Conservation (phyloP, 306 rosid species). For the Clitoria ternatea region DNA sequence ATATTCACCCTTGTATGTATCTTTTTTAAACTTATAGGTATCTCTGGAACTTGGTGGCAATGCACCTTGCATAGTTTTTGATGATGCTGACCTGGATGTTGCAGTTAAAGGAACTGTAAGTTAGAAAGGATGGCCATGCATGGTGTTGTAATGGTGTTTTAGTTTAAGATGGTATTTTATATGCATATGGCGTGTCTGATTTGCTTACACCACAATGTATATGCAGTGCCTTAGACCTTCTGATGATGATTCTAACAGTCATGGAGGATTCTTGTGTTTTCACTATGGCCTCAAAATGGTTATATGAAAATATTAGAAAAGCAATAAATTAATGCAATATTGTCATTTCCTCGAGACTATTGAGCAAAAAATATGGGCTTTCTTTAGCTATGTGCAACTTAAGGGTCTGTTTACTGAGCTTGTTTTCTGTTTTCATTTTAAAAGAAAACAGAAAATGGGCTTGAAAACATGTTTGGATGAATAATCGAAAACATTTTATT, state of each 20-base stretch:
- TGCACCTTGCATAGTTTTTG: constrained; percentile 95
- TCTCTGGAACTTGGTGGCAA: constrained; percentile 99
- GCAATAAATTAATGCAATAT: background rate
- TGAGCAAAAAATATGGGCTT: background rate
- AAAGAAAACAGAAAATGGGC: no score
- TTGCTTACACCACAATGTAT: background rate
- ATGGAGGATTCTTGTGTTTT: background rate
- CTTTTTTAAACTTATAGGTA: constrained; percentile 42
- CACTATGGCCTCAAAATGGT: background rate
- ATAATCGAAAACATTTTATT: no score
- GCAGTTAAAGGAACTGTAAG: constrained; percentile 97
- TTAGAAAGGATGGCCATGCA: constrained; percentile 20
- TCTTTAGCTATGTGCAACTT: background rate
- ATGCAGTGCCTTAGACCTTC: background rate
- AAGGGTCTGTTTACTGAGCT: no score
- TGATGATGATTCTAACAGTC: background rate
- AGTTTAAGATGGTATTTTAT: constrained; percentile 6
- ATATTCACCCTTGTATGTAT: background rate
- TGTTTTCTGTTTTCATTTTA: no score
- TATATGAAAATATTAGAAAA: background rate
- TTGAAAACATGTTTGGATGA: no score
- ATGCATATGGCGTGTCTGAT: background rate
- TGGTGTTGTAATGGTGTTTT: constrained; percentile 14
- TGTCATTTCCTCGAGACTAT: constrained; percentile 3
- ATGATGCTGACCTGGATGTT: constrained; percentile 92